Base-by-base conservation (phyloP, 371 early-diverging fungal genomes). In the Zychaea mexicana region DNA sequence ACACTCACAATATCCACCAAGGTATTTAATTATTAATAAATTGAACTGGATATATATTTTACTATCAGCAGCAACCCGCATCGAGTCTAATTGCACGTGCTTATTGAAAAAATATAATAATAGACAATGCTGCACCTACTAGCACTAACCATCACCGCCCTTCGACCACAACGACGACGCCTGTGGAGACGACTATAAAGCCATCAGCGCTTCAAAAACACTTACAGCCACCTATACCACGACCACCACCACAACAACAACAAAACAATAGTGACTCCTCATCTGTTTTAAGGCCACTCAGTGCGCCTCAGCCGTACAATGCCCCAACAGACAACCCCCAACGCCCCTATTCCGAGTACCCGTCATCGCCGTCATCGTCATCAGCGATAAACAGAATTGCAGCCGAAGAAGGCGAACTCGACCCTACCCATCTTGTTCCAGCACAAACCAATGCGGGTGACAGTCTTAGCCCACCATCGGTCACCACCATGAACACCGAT, bases 391-490 rank as follows among this genome's bases (percentile, higher is more conserved):
- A 26, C 55, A 19, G 33, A 33, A 63, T 56, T 47, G 56, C 38
- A 1, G 56, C 46, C 12, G 77, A 76, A n/a, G 78, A 78, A 36
- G 82, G 75, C 3, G 70, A 72, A 38, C 55, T 81, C 2, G 83
- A 82, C 42, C 80, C 83, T 1, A 72, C 69, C n/a, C 70, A 78
- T 27, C 69, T 82, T 2, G 78, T 73, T 13, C 80, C 83, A 2
- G 83, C 83, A 5, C 83, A 82, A 56, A 79, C 80, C 9, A 82
- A 76, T 63, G 78, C 77, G 17, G 82, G 79, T 3, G 78, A 76
- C 53, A 78, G 77, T 54, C 53, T 76, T 10, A 70, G 71, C 19
- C 79, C 79, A 30, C 68, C 74, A 7, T 22, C 58, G 8, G 62
- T 64, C 15, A 62, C 73, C 2, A 58, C 67, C 2, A 57, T 70